Evolutionary conservation across 176 grass and related monocot species (phyloP), one percentile per base, ranked within the genome.

Genomic region (Musa beccarii): DNA sequence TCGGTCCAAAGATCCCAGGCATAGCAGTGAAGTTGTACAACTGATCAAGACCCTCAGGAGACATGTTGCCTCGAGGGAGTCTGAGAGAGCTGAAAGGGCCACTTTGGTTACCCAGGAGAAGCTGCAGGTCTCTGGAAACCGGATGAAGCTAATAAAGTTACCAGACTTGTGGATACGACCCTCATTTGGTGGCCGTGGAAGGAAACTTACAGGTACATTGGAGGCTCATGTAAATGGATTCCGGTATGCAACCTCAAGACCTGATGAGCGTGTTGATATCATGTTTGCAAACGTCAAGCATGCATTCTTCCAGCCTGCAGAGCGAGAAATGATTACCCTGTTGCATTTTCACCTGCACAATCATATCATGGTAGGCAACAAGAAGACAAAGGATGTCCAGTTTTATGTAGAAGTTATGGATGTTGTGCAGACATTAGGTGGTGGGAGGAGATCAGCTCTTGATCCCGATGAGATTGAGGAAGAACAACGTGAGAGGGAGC

Each of bases 341-440:
- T 75, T 96, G 1, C 92, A 96, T 84, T 96, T 96, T 76, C 88
- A 91, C 81, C 22, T 96, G 79, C 86, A 89, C 66, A 88, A 96
- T 70, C 88, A 96, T 53, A 96, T 96, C 68, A 96, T 89, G 92
- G 92, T 91, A 54, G 88, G 92, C 50, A 96, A 86, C 76, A 96
- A 86, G 77, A 96, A 96, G 77, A 96, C 93, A 3, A 96, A 92
- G 55, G 93, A 96, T 75, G 89, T 96, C 53, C 89, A 96, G 62
- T 96, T 96, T 76, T 96, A 85, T 81, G 88, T 90, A 81, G 93
- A 96, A 79, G 93, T 96, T 79, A 92, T 96, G 93, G 93, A 96
- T 43, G 34, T 43, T 43, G 34, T 43, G 34, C 34, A 43, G 3
- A 43, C 34, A 43, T 43, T 43, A 43, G 87, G 87, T 72, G 87